Conservation (phyloP, 345 rosid genomes). For the Citropsis articulata region DNA sequence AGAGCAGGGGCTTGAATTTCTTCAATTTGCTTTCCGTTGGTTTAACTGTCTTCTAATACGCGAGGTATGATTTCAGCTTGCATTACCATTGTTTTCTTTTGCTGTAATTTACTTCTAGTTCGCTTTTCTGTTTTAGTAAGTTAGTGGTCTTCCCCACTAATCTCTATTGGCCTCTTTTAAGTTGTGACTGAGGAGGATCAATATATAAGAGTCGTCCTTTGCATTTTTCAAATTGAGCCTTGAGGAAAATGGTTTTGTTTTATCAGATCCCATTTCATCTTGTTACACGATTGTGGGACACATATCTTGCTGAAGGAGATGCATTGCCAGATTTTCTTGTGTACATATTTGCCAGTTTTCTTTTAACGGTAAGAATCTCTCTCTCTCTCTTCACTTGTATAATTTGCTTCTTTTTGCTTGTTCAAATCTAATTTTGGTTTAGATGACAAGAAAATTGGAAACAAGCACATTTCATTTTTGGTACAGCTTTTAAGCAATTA, state of each 20-base stretch:
- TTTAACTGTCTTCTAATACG: slow-evolving; percentile 97
- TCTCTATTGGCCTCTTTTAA: background rate
- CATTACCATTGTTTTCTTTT: background rate
- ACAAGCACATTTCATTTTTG: background rate
- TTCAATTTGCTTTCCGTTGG: slow-evolving; percentile 99
- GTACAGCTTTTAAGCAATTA: background rate
- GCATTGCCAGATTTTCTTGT: slow-evolving; percentile 96
- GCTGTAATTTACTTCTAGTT: background rate
- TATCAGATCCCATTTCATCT: slow-evolving; percentile 82
- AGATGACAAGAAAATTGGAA: background rate
- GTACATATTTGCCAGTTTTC: slow-evolving; percentile 93
- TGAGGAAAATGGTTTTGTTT: slow-evolving; percentile 24
- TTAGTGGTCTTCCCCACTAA: background rate
- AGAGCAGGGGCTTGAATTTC: slow-evolving; percentile 96
- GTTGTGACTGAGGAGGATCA: background rate
- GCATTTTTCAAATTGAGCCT: background rate
- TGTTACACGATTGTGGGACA: slow-evolving; percentile 94
- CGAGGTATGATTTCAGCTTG: slow-evolving; percentile 50
- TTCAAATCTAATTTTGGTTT: background rate
- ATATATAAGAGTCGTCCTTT: background rate
- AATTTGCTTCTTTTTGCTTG: background rate
- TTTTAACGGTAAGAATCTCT: slow-evolving; percentile 67
- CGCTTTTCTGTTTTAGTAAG: background rate
- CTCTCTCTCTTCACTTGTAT: background rate
- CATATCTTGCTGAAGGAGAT: slow-evolving; percentile 98